Percentiles rank a stretch among this genome's conserved stretches.
These are phyloP conservation scores for Quillaja saponaria DNA, from an alignment of 306 rosid genomes.

Conservation along the genomic window DNA sequence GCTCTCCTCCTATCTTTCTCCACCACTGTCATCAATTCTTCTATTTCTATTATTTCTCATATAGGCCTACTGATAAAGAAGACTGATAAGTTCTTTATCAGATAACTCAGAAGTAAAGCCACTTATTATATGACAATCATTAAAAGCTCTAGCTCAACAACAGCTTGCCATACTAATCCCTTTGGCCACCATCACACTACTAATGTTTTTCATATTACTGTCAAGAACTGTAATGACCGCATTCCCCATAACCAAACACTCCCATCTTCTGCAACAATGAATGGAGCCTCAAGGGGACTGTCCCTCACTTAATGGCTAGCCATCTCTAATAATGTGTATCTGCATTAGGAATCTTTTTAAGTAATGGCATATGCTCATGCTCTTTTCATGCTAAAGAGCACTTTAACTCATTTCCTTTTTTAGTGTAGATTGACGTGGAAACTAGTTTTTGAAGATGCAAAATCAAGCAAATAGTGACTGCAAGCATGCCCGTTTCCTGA, in stretches of 20 bases:
- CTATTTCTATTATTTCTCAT: constrained; percentile 39
- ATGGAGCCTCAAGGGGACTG: no score
- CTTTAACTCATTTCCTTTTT: no score
- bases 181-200: constrained; percentile 52
- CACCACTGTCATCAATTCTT: constrained; percentile 25
- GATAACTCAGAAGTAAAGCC: constrained; percentile 10
- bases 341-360: no score
- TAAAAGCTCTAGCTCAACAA: constrained; percentile 3
- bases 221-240: constrained; percentile 43
- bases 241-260: constrained; percentile 59
- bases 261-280: constrained; percentile 81
- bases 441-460: no score
- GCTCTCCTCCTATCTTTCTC: constrained; percentile 48
- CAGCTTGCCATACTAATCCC: constrained; percentile 16
- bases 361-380: no score
- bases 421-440: no score
- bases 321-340: background rate
- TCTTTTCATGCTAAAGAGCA: no score
- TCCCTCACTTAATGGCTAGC: no score
- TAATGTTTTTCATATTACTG: constrained; percentile 37
- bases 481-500: no score
- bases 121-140: background rate
- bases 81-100: constrained; percentile 31
- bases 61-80: no score
- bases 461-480: no score